Percentiles rank a stretch among this genome's conserved stretches.
Evolutionary conservation across 2,329 filamentous ascomycete genomes (phyloP).

Genomic region (Colletotrichum filicis): DNA sequence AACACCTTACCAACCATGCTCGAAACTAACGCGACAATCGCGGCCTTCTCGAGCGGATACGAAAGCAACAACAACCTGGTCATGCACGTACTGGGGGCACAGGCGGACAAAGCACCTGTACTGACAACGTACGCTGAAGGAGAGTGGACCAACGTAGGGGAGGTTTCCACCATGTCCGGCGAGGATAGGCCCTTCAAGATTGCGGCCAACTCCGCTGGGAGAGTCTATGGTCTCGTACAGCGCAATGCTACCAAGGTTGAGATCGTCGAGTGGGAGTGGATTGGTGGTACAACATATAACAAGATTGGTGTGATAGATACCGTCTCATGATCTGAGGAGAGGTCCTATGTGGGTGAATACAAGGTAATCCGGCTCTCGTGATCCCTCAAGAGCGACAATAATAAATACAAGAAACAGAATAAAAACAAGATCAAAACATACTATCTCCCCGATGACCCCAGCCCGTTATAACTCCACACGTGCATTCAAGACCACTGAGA

Average conservation of each 20-base stretch:
- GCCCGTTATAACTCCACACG: background rate
- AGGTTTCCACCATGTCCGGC: constrained; percentile 17
- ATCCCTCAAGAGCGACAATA: background rate
- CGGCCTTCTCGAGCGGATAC: constrained; percentile 31
- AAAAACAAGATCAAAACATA: background rate
- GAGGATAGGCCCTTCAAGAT: constrained; percentile 25
- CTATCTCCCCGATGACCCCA: background rate
- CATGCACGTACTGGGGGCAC: constrained; percentile 23
- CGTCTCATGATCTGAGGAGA: background rate
- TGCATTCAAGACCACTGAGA: background rate
- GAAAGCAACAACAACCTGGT: constrained; percentile 24
- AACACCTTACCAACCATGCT: constrained; percentile 19
- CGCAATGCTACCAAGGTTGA: constrained; percentile 12
- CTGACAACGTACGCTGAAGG: constrained; percentile 18
- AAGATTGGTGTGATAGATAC: constrained; percentile 28
- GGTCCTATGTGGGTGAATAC: background rate
- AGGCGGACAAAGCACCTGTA: background rate
- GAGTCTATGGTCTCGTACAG: constrained; percentile 31
- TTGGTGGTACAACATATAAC: constrained; percentile 32
- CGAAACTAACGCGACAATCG: constrained; percentile 8
- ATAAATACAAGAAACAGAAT: background rate
- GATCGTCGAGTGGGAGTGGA: constrained; percentile 34
- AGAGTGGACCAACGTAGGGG: constrained; percentile 19
- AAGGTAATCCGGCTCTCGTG: background rate
- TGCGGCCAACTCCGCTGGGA: constrained; percentile 24